Evolutionary conservation across 768 basidiomycete species (phyloP).

Genomic region (Psilocybe cubensis): DNA sequence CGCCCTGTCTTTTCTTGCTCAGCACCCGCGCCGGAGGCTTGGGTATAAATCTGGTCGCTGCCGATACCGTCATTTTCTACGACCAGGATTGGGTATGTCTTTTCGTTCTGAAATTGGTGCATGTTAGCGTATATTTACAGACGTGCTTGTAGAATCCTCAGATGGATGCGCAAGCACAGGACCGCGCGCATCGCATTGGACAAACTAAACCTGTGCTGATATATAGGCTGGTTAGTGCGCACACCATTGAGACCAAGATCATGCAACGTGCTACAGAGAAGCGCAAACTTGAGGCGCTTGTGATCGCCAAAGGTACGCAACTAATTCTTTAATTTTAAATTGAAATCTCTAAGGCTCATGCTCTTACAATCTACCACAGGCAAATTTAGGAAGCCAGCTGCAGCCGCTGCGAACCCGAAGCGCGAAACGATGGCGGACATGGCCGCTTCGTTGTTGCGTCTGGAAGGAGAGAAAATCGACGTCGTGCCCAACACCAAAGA

Average conservation of each 20-base stretch:
- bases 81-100: constrained; percentile 84
- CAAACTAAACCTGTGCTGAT: constrained; percentile 91
- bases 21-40: constrained; percentile 82
- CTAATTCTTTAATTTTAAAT: background rate
- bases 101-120: background rate
- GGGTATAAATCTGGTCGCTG: constrained; percentile 80
- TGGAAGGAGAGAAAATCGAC: constrained; percentile 90
- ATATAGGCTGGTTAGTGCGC: constrained; percentile 83
- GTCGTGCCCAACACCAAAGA: constrained; percentile 77
- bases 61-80: constrained; percentile 93
- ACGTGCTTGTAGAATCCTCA: constrained; percentile 74
- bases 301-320: constrained; percentile 84
- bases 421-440: constrained; percentile 77
- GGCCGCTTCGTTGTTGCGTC: constrained; percentile 72
- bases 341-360: background rate
- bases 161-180: constrained; percentile 96
- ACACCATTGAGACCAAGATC: constrained; percentile 92
- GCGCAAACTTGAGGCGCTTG: constrained; percentile 89
- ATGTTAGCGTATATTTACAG: background rate
- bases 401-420: constrained; percentile 50
- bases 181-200: constrained; percentile 94
- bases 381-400: constrained; percentile 79
- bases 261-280: constrained; percentile 88
- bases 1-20: constrained; percentile 77
- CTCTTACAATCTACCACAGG: constrained; percentile 40